These are phyloP conservation scores for Wickerhamomyces hampshirensis DNA, from an alignment of 805 yeast genomes.

Conservation along the genomic window DNA sequence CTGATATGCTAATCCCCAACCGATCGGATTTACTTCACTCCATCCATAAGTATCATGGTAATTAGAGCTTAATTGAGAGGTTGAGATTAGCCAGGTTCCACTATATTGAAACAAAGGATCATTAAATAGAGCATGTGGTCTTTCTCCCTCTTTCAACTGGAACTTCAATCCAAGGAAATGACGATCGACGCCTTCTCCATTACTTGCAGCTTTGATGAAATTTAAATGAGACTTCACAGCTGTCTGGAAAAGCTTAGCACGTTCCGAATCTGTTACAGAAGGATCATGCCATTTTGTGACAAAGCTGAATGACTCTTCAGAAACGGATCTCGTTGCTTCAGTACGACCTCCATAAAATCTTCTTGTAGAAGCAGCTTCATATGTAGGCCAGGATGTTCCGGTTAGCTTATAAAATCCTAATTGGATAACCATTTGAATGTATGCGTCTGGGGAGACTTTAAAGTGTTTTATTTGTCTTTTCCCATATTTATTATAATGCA, in stretches of 20 bases:
- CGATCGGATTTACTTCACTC: conserved; percentile 92
- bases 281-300: conserved; percentile 70
- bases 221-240: conserved; percentile 73
- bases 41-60: conserved; percentile 91
- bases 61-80: conserved; percentile 85
- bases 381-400: conserved; percentile 82
- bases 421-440: conserved; percentile 85
- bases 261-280: conserved; percentile 40
- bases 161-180: conserved; percentile 87
- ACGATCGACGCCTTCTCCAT: conserved; percentile 89
- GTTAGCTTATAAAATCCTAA: conserved; percentile 82
- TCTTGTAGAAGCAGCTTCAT: conserved; percentile 94
- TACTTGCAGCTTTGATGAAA: conserved; percentile 72
- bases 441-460: conserved; percentile 91
- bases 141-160: conserved; percentile 54
- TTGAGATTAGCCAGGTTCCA: conserved; percentile 78
- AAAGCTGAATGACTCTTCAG: conserved; percentile 63
- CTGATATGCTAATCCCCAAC: conserved; percentile 93
- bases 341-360: conserved; percentile 87
- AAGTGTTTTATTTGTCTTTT: conserved; percentile 79
- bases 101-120: conserved; percentile 79
- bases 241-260: conserved; percentile 60
- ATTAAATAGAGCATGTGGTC: conserved; percentile 56
- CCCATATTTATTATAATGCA: conserved; percentile 82
- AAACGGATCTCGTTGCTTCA: conserved; percentile 85